phyloP scores from a whole-genome alignment of 2,329 filamentous ascomycete species.

The Akanthomyces uredinophilus region DNA sequence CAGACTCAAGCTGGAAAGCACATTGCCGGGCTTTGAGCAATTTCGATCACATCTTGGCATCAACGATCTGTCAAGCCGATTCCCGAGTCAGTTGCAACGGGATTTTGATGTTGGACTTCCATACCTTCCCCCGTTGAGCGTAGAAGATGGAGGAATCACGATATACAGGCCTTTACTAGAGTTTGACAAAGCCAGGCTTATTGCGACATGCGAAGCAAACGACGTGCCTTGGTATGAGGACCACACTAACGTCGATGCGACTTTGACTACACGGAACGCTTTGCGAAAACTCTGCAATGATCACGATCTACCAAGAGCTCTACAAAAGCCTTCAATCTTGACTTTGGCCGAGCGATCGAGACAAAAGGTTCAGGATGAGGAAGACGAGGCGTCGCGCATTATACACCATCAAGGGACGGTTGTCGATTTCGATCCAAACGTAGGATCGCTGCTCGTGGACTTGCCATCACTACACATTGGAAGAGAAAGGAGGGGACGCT shows the following conservation, averaged over 20 bases:
- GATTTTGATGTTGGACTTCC: conserved; percentile 23
- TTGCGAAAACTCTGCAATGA: conserved; percentile 61
- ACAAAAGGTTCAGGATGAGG: conserved; percentile 37
- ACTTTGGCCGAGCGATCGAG: conserved; percentile 51
- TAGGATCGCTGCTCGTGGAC: conserved; percentile 43
- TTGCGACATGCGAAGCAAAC: conserved; percentile 66
- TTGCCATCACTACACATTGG: conserved; percentile 32
- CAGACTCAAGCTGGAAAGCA: conserved; percentile 20
- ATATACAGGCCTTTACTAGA: conserved; percentile 64
- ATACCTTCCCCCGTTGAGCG: conserved; percentile 30
- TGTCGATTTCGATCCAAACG: conserved; percentile 41
- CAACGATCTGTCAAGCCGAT: conserved; percentile 23
- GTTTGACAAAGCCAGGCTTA: conserved; percentile 69
- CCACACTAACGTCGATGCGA: conserved; percentile 71
- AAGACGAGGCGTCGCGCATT: conserved; percentile 49
- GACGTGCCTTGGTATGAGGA: conserved; percentile 77
- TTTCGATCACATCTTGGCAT: conserved; percentile 8
- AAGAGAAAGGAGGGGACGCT: background rate
- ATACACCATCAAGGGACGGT: conserved; percentile 45
- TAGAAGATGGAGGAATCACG: conserved; percentile 62
- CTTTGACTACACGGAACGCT: conserved; percentile 75
- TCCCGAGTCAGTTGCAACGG: conserved; percentile 22
- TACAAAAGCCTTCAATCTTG: conserved; percentile 62
- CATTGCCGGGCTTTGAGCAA: conserved; percentile 9
- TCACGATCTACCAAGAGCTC: conserved; percentile 60